These are phyloP conservation scores for Colletotrichum siamense DNA, from an alignment of 2,329 filamentous ascomycete genomes.

Conservation along the genomic window DNA sequence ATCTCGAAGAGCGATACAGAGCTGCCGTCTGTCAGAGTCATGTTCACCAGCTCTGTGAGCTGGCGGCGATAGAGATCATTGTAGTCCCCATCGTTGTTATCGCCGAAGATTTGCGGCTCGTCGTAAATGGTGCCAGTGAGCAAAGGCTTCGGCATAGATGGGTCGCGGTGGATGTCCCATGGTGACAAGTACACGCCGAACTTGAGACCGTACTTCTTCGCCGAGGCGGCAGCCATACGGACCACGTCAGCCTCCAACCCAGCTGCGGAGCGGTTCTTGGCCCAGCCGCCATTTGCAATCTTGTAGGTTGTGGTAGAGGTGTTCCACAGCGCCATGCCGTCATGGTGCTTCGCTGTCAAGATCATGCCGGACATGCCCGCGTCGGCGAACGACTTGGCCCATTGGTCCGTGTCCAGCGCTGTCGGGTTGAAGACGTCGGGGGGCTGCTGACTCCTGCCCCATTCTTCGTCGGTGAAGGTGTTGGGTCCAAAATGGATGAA, in stretches of 20 bases:
- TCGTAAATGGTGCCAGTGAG: constrained; percentile 33
- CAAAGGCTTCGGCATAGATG: constrained; percentile 36
- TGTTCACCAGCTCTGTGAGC: not conserved
- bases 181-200: constrained; percentile 40
- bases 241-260: constrained; percentile 35
- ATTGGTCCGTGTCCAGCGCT: constrained; percentile 32
- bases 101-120: not conserved
- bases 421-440: constrained; percentile 32
- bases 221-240: constrained; percentile 34
- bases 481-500: constrained; percentile 35
- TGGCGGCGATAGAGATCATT: not conserved
- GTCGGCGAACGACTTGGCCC: constrained; percentile 26
- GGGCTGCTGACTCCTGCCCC: constrained; percentile 25
- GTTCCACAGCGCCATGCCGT: constrained; percentile 40
- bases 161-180: constrained; percentile 41
- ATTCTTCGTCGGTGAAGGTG: constrained; percentile 35
- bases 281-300: constrained; percentile 21
- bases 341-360: constrained; percentile 40
- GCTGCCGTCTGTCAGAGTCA: not conserved
- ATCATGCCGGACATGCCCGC: constrained; percentile 35
- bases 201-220: constrained; percentile 35
- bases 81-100: fast-evolving
- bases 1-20: constrained; percentile 30
- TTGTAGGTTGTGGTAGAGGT: constrained; percentile 38
- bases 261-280: constrained; percentile 27